A percentile compares a stretch with the other conserved stretches of the same genome.
phyloP scores from a whole-genome alignment of 306 rosid species.

The Myrica gale region DNA sequence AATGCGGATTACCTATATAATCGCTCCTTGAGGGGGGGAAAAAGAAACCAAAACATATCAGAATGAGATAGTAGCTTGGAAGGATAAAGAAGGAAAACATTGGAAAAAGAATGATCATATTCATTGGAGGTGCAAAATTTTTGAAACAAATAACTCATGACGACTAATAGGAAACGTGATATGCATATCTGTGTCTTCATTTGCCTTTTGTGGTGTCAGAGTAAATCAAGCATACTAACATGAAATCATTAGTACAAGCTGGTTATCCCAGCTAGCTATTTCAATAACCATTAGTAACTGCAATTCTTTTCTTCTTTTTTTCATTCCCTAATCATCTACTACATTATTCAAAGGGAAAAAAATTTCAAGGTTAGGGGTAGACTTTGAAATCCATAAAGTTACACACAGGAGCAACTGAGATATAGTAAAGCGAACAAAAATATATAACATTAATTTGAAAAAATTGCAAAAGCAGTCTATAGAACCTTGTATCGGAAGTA shows the following conservation, averaged over 20 bases:
- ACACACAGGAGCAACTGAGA: background rate
- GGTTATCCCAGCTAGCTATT: background rate
- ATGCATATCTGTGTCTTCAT: no score
- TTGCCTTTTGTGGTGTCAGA: background rate
- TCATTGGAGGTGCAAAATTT: no score
- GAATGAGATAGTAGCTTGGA: no score
- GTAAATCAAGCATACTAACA: background rate
- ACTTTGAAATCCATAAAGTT: background rate
- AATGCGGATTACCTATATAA: no score
- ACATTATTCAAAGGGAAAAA: no score
- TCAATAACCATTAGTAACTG: background rate
- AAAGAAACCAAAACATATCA: no score
- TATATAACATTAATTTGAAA: background rate
- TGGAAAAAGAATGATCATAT: no score
- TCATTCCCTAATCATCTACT: no score
- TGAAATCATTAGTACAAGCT: background rate
- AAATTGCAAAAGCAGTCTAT: background rate
- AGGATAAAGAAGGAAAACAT: no score
- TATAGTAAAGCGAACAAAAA: background rate
- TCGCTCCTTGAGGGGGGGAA: no score
- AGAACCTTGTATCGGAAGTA: constrained; percentile 87
- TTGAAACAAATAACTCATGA: no score
- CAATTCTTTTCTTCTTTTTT: background rate
- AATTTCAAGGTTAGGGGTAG: background rate
- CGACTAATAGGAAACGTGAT: no score